Base-by-base conservation (phyloP, 2,329 filamentous ascomycete genomes). In the Diplodia intermedia region DNA sequence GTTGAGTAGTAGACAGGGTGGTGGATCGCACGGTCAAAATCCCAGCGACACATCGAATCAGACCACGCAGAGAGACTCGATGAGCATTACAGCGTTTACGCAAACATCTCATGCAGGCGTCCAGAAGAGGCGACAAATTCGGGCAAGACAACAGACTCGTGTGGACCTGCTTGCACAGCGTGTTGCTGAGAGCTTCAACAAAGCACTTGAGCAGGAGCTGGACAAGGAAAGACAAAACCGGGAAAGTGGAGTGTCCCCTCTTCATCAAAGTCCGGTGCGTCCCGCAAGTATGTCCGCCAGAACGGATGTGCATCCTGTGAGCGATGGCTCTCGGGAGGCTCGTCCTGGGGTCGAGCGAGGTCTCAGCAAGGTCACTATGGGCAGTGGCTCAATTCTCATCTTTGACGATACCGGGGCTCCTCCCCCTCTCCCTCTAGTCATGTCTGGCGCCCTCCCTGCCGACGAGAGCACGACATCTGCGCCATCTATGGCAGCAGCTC, bases 301-400 rank as follows among this genome's bases (percentile, higher is more conserved):
- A 14, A 14, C 65, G 15, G 65, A 50, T 15, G 47, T 31, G 23
- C 65, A 66, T 38, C 53, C 40, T 18, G 53, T 52, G 18, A 66
- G 54, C n/a, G 60, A 63, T 52, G 60, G 60, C 11, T 52, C 60
- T 6, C 60, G 60, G 4, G 29, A 52, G 18, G 60, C 60, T 38
- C 65, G 65, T 40, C 55, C 56, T 20, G 55, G 54, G 29, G 36
- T 36, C 20, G 56, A 63, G 38, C 60, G 66, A 49, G 66, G 52
- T 18, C 75, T 82, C 65, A 88, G 86, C 71, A 82, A 83, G 67
- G 86, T 94, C 54, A 95, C 93, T 0, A 84, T 85, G 12, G 91
- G 92, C n/a, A 97, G 92, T 82, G 90, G 94, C 75, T 97, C 93
- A 0, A 96, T 97, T 71, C 86, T 97, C 67, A 96, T 97, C 74